These are phyloP conservation scores for Claviceps digitariae DNA, from an alignment of 2,329 filamentous ascomycete genomes.

Conservation along the genomic window DNA sequence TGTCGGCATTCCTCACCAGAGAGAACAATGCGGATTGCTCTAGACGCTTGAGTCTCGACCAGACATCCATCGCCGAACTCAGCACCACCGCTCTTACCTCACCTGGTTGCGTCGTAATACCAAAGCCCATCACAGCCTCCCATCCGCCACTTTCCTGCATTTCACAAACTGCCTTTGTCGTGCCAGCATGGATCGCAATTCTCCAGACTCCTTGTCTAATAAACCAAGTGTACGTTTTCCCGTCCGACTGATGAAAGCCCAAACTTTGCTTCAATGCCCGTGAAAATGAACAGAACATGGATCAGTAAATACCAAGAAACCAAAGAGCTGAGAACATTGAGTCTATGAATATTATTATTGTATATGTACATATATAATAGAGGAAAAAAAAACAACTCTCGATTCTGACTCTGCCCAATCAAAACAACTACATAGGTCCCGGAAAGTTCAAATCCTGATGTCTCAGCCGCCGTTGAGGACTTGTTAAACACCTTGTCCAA, in stretches of 20 bases:
- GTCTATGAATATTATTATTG: too few relatives aligned
- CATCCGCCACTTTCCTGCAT: neutral
- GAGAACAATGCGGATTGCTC: too few relatives aligned
- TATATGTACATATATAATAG: neutral
- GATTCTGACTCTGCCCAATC: neutral
- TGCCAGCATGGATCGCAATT: neutral
- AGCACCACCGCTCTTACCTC: too few relatives aligned
- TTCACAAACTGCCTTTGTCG: neutral
- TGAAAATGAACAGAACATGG: too few relatives aligned
- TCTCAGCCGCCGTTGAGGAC: slow-evolving; percentile 72
- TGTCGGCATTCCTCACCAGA: too few relatives aligned
- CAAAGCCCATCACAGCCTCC: neutral
- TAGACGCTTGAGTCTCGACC: too few relatives aligned
- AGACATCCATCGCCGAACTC: too few relatives aligned
- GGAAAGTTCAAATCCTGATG: slow-evolving; percentile 44
- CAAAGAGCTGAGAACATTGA: too few relatives aligned
- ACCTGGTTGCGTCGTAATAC: too few relatives aligned
- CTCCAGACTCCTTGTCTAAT: neutral
- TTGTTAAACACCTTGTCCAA: slow-evolving; percentile 70
- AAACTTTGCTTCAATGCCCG: too few relatives aligned
- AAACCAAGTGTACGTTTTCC: slow-evolving; percentile 1
- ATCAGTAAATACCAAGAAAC: too few relatives aligned
- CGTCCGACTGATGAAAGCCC: too few relatives aligned
- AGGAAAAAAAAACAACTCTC: neutral
- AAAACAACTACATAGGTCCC: slow-evolving; percentile 9